phyloP scores from a whole-genome alignment of 345 rosid genomes.

The Reutealis trisperma region DNA sequence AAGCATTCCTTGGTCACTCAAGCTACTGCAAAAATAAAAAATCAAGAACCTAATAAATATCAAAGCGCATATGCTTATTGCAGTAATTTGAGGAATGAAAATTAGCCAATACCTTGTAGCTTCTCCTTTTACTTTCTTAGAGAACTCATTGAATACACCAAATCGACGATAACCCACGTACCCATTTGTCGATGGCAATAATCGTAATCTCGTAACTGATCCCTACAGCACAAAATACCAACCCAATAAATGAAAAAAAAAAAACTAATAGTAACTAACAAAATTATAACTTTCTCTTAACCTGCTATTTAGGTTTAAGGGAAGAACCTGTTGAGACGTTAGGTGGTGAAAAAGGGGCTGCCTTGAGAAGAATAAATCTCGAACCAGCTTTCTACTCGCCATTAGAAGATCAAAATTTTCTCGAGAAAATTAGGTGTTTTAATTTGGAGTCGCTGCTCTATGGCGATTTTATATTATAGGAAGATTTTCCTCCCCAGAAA shows the following conservation, averaged over 20 bases:
- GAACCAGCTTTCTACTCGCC: conserved; percentile 80
- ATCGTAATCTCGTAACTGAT: conserved; percentile 36
- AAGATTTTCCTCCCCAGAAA: not conserved
- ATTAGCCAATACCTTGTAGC: conserved; percentile 46
- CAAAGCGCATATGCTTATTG: not conserved
- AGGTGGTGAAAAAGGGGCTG: conserved; percentile 45
- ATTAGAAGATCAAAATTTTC: conserved; percentile 29
- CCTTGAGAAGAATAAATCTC: conserved; percentile 58
- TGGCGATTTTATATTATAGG: not conserved
- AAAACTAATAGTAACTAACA: not conserved
- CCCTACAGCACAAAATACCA: conserved; percentile 39
- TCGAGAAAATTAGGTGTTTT: not conserved
- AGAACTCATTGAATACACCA: conserved; percentile 79
- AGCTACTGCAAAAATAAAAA: not conserved
- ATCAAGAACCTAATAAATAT: not conserved
- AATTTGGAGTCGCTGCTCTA: not conserved
- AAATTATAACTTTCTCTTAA: conserved; percentile 13
- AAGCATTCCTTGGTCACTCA: not conserved
- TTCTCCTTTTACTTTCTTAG: conserved; percentile 75
- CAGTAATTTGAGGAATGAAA: not conserved
- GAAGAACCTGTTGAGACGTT: conserved; percentile 48
- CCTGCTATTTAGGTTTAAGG: not conserved
- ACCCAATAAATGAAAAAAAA: conserved; percentile 1
- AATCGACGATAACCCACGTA: conserved; percentile 47
- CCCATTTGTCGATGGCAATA: conserved; percentile 38